These are phyloP conservation scores for Fusarium lyarnte DNA, from an alignment of 2,329 filamentous ascomycete genomes.

Conservation along the genomic window DNA sequence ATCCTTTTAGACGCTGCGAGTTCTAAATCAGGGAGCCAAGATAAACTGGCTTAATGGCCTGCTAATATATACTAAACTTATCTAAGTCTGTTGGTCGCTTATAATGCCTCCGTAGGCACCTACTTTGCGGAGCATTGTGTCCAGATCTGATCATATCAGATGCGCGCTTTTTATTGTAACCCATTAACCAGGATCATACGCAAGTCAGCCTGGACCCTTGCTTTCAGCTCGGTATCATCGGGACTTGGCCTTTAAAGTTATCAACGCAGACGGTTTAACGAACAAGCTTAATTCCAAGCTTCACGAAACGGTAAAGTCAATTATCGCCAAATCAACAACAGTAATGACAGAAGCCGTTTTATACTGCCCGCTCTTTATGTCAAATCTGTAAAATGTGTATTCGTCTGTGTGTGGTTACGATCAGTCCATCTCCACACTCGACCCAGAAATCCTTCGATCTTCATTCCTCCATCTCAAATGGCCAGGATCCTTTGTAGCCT, in stretches of 20 bases:
- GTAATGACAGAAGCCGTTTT: not conserved
- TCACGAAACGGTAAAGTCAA: not conserved
- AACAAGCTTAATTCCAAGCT: constrained; percentile 7
- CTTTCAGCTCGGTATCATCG: constrained; percentile 23
- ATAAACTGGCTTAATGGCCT: no score
- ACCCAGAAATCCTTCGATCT: not conserved
- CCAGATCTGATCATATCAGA: not conserved
- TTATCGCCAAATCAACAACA: no score
- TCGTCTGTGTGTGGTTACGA: not conserved
- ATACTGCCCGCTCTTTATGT: not conserved
- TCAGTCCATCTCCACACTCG: not conserved
- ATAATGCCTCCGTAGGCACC: not conserved
- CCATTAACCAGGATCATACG: not conserved
- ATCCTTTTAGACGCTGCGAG: no score
- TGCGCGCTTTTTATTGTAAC: constrained; percentile 6
- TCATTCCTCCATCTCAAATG: not conserved
- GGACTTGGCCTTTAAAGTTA: not conserved
- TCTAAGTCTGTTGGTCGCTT: no score
- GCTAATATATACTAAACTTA: no score
- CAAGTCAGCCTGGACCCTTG: not conserved
- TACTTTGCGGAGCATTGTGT: not conserved
- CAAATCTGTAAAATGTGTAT: not conserved
- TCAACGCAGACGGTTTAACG: not conserved
- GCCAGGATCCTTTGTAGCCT: not conserved
- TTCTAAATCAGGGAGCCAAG: no score